Percentiles rank a stretch among this genome's conserved stretches.
Evolutionary conservation across 306 rosid species (phyloP).

Genomic region (Boehmeria nivea): DNA sequence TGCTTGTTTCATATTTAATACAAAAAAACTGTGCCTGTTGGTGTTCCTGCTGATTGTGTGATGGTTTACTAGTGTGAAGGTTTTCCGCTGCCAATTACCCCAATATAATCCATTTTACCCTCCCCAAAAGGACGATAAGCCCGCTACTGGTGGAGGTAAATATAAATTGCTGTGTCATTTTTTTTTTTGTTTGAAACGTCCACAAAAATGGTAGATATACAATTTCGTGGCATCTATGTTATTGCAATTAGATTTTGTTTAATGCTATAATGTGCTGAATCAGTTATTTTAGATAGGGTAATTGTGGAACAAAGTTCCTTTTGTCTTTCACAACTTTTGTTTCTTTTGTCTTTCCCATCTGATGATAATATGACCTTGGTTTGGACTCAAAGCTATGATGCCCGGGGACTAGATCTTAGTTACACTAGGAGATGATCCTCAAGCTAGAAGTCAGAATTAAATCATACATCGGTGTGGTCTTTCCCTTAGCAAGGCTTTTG

Average conservation of each 20-base stretch:
- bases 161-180: not conserved
- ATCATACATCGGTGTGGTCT: too few relatives aligned
- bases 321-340: not conserved
- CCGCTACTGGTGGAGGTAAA: constrained; percentile 55
- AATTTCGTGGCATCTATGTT: too few relatives aligned
- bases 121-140: constrained; percentile 43
- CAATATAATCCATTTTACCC: constrained; percentile 63
- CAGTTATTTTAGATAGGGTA: not conserved
- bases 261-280: not conserved
- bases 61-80: constrained; percentile 66
- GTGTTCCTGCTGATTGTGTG: constrained; percentile 20
- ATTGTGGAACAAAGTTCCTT: not conserved
- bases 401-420: too few relatives aligned
- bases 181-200: not conserved
- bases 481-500: too few relatives aligned
- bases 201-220: too few relatives aligned
- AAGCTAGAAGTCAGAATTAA: too few relatives aligned
- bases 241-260: not conserved
- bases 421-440: too few relatives aligned
- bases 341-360: too few relatives aligned
- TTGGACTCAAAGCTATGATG: too few relatives aligned
- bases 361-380: too few relatives aligned
- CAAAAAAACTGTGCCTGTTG: too few relatives aligned
- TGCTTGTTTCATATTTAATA: too few relatives aligned
- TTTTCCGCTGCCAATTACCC: constrained; percentile 69